Evolutionary conservation across 192 early-diverging fungal genomes (phyloP).

Genomic region (Rhizophagus clarus): DNA sequence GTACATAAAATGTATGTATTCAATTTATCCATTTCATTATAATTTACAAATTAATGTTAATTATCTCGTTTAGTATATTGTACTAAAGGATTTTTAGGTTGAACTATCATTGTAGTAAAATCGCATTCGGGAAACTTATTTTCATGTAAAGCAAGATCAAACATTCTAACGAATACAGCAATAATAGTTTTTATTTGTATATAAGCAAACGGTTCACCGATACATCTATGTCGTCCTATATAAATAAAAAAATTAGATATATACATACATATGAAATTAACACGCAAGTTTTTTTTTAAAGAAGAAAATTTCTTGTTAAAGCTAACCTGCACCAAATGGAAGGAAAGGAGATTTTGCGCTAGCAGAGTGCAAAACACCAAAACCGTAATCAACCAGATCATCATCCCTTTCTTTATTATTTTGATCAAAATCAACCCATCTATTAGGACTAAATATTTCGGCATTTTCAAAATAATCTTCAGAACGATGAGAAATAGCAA

Average conservation of each 20-base stretch:
- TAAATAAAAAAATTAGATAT: constrained; percentile 6
- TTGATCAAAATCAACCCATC: constrained; percentile 69
- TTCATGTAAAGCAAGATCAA: constrained; percentile 70
- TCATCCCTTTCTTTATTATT: constrained; percentile 56
- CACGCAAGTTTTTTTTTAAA: neutral
- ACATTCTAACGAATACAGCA: constrained; percentile 76
- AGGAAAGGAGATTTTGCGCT: constrained; percentile 81
- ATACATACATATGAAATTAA: neutral
- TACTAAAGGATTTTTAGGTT: constrained; percentile 69
- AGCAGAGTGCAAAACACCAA: constrained; percentile 63
- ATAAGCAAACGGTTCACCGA: constrained; percentile 96
- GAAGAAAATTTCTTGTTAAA: constrained; percentile 7
- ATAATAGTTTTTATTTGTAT: constrained; percentile 96
- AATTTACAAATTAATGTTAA: too few relatives aligned
- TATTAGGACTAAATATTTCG: constrained; percentile 74
- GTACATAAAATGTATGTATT: too few relatives aligned
- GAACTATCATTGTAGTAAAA: constrained; percentile 90
- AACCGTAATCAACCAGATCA: constrained; percentile 74
- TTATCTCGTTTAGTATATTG: constrained; percentile 18
- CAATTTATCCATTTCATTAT: too few relatives aligned
- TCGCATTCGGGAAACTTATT: constrained; percentile 80
- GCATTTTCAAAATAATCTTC: constrained; percentile 80
- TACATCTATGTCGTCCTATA: constrained; percentile 91
- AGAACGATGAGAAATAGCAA: constrained; percentile 81
- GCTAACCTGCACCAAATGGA: constrained; percentile 91